Base-by-base conservation (phyloP, 1,139 yeast genomes). In the Citeromyces siamensis region DNA sequence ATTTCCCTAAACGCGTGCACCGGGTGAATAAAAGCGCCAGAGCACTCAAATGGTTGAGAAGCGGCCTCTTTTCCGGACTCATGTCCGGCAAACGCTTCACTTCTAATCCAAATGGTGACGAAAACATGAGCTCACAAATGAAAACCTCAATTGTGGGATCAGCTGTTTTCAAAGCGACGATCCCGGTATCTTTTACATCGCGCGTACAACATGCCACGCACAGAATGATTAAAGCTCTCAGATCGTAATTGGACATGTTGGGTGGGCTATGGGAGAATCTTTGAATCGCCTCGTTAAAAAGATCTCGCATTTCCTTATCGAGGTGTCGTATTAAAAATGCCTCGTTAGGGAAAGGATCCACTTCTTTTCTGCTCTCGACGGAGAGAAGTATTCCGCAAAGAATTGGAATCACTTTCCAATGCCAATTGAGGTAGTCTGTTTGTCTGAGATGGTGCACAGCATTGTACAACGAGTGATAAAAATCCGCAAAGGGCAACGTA, bases 321-420 rank as follows among this genome's bases (percentile, higher is more conserved):
- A 23, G 28, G 8, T 23, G 13, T 5, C 13, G 6, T 8, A 23
- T 4, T n/a, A 45, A 35, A 26, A 42, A 43, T 9, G 37, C 32
- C 19, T 50, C 43, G 2, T 41, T 42, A 3, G 57, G 57, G 36
- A 38, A 47, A 9, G 35, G 33, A 20, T 53, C 54, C 23, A 44
- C 44, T 5, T 40, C 34, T 2, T 34, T 36, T 35, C 54, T 42
- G 2, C 44, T 28, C 2, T 42, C 40, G 8, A 44, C 58, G 0
- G 78, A 61, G 12, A 71, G 49, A 14, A 63, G 41, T 17, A 78
- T 49, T 0, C 86, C 88, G 0, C 76, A 55, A 9, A 76, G 50
- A 1, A 76, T 55, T 0, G 84, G 78, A 12, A 71, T 43, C 2
- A 66, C 67, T 47, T 71, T 72, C 84, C 84, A 75, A 39, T 66